phyloP scores from a whole-genome alignment of 2,329 filamentous ascomycete species.

The Hymenoscyphus scutula region DNA sequence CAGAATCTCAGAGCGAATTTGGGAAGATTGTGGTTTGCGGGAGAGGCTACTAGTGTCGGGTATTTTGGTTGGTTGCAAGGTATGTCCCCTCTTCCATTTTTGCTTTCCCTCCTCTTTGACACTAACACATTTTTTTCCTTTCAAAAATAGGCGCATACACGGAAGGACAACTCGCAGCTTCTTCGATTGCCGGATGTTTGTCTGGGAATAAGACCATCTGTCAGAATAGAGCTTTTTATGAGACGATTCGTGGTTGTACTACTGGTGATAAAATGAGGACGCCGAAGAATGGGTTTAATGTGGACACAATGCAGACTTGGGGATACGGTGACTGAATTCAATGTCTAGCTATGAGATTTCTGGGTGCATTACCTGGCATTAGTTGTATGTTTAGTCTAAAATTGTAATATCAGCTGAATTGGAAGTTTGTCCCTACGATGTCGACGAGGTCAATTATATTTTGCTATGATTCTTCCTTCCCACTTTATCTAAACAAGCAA shows the following conservation, averaged over 20 bases:
- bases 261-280: conserved; percentile 14
- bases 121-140: background rate
- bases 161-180: conserved; percentile 51
- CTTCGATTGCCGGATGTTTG: conserved; percentile 42
- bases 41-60: conserved; percentile 59
- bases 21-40: conserved; percentile 60
- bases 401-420: too few relatives aligned
- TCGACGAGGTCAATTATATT: too few relatives aligned
- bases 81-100: background rate
- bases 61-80: conserved; percentile 68
- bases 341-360: too few relatives aligned
- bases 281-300: conserved; percentile 20
- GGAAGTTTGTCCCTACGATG: too few relatives aligned
- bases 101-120: background rate
- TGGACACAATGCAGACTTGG: conserved; percentile 19
- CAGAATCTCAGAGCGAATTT: conserved; percentile 67
- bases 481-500: too few relatives aligned
- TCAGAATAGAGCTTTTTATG: conserved; percentile 14
- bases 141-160: conserved; percentile 48
- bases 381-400: too few relatives aligned
- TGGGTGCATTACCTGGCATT: too few relatives aligned
- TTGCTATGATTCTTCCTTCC: too few relatives aligned
- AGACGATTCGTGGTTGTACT: conserved; percentile 15
- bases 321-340: conserved; percentile 11
- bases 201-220: conserved; percentile 24